Percentiles rank a stretch among this genome's conserved stretches.
Evolutionary conservation across 1,284 basidiomycete genomes (phyloP).

Genomic region (Rhodotorula sp.): DNA sequence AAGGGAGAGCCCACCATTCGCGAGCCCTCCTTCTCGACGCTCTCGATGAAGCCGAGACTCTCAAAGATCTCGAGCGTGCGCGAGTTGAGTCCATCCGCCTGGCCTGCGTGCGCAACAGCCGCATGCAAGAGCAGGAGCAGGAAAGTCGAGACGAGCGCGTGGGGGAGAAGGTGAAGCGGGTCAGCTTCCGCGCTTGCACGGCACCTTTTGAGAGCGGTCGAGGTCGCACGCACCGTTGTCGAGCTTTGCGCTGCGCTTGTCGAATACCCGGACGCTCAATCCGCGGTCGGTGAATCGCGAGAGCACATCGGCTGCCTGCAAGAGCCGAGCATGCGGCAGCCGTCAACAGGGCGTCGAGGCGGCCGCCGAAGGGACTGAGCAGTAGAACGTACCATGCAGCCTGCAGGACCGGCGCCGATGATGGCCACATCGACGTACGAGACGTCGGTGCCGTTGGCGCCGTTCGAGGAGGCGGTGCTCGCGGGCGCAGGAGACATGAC

Average conservation of each 20-base stretch:
- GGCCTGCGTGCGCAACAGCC: constrained; percentile 57
- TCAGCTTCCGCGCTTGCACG: neutral
- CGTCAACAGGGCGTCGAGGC: neutral
- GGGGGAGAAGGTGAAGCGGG: neutral
- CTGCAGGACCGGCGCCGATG: constrained; percentile 26
- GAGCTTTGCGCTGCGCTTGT: constrained; percentile 59
- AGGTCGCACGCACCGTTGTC: constrained; percentile 39
- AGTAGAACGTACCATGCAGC: constrained; percentile 18
- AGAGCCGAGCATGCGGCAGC: neutral
- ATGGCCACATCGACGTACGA: constrained; percentile 12
- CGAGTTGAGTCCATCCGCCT: constrained; percentile 76
- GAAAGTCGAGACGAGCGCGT: constrained; percentile 8
- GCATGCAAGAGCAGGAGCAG: neutral
- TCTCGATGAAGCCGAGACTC: constrained; percentile 44
- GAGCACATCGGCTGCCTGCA: constrained; percentile 28
- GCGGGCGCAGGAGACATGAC: too few species aligned
- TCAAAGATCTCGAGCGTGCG: constrained; percentile 75
- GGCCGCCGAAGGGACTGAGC: neutral
- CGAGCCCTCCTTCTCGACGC: constrained; percentile 40
- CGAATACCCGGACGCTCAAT: constrained; percentile 65
- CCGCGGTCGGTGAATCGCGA: constrained; percentile 49
- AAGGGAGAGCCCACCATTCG: constrained; percentile 24
- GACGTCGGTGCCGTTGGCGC: neutral
- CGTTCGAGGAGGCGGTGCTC: neutral
- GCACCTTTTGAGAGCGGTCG: neutral